Percentiles rank a stretch among this genome's conserved stretches.
These are phyloP conservation scores for Aspergillus novofumigatus DNA, from an alignment of 2,329 filamentous ascomycete species.

Conservation along the genomic window DNA sequence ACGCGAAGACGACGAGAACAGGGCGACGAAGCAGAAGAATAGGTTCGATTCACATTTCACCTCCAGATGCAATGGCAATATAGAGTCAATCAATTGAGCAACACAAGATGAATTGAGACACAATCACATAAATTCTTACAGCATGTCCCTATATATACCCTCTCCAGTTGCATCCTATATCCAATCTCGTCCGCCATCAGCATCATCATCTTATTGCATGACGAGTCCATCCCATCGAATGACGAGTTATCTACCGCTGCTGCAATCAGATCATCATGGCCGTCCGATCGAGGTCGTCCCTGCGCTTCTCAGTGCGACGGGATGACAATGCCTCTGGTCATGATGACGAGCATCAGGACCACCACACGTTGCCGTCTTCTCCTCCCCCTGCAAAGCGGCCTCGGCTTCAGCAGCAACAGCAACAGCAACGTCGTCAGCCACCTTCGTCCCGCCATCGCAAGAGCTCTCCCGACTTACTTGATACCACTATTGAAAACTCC, in stretches of 20 bases:
- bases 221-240: background rate
- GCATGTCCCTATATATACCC: background rate
- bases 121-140: background rate
- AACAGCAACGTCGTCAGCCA: background rate
- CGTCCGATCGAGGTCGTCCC: constrained; percentile 30
- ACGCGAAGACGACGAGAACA: background rate
- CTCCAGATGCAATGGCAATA: background rate
- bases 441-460: constrained; percentile 19
- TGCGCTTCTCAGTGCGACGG: constrained; percentile 32
- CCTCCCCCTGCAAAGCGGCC: constrained; percentile 25
- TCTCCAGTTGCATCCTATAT: background rate
- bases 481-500: constrained; percentile 21
- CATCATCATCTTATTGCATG: background rate
- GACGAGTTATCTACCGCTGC: background rate
- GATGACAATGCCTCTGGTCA: constrained; percentile 14
- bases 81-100: background rate
- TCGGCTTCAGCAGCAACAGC: constrained; percentile 17
- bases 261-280: constrained; percentile 22
- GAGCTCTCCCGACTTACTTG: constrained; percentile 32
- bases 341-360: constrained; percentile 13
- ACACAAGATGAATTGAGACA: background rate
- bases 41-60: background rate
- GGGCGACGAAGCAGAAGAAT: background rate
- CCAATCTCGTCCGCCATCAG: constrained; percentile 2
- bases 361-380: background rate